Evolutionary conservation across 1,284 basidiomycete genomes (phyloP).

Genomic region (Ustilago hordei): DNA sequence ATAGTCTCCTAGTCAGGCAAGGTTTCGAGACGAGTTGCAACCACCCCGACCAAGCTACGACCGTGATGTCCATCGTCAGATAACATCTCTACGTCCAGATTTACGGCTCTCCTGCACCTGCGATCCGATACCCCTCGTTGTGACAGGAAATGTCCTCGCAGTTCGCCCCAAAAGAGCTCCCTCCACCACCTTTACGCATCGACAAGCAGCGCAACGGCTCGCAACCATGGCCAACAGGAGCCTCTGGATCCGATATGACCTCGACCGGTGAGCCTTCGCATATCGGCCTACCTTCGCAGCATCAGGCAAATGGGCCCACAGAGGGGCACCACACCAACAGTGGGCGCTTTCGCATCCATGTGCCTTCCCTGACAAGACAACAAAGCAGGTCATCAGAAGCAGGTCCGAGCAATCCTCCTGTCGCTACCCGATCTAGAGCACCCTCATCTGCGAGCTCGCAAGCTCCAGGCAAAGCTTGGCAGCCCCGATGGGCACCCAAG

Average conservation of each 20-base stretch:
- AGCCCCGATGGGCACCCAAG: conserved; percentile 47
- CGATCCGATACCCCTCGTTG: background rate
- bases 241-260: background rate
- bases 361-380: conserved; percentile 23
- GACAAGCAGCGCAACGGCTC: conserved; percentile 16
- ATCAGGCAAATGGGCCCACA: background rate
- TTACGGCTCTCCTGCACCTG: background rate
- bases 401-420: background rate
- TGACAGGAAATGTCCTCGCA: conserved; percentile 17
- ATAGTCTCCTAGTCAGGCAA: background rate
- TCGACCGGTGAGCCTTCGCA: conserved; percentile 3
- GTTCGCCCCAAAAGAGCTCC: conserved; percentile 23
- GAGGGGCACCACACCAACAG: conserved; percentile 17
- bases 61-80: background rate
- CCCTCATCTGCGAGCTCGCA: conserved; percentile 3
- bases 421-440: background rate
- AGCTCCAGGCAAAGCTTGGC: conserved; percentile 21
- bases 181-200: conserved; percentile 34
- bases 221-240: background rate
- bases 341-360: conserved; percentile 34
- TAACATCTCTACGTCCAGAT: background rate
- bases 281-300: background rate
- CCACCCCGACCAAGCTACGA: background rate
- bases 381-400: conserved; percentile 8
- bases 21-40: background rate